Percentiles rank a stretch among this genome's conserved stretches.
Conservation (phyloP, 495 filamentous ascomycete species). For the Filosporella fistucella region DNA sequence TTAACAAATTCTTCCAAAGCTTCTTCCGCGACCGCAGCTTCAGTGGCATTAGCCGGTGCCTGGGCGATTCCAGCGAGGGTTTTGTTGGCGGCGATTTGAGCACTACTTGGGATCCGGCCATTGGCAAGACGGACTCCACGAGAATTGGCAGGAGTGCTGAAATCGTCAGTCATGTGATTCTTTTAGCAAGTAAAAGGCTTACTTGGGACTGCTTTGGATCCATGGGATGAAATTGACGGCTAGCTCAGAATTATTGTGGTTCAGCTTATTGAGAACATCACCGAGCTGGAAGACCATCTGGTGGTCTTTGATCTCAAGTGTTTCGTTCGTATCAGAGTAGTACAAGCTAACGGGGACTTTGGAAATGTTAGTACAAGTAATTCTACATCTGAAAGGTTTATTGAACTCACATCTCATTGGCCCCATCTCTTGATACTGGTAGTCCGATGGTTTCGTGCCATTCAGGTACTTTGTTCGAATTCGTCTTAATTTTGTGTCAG, state of each 20-base stretch:
- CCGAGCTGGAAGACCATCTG: constrained; percentile 60
- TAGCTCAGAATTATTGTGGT: constrained; percentile 43
- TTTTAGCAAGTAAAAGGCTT: no score
- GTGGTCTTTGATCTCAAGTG: constrained; percentile 51
- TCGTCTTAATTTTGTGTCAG: no score
- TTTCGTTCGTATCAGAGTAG: no score
- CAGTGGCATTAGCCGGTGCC: not conserved
- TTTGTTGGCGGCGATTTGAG: not conserved
- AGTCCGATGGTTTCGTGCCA: constrained; percentile 51
- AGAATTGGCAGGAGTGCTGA: not conserved
- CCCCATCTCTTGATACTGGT: constrained; percentile 70
- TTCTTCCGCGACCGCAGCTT: not conserved
- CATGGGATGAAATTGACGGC: constrained; percentile 60
- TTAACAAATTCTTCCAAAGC: not conserved
- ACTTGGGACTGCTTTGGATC: constrained; percentile 41
- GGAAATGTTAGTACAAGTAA: no score
- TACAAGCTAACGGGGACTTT: no score
- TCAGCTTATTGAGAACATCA: constrained; percentile 51
- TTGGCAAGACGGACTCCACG: not conserved
- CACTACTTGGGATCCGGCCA: not conserved
- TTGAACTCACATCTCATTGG: constrained; percentile 61
- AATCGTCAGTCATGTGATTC: no score
- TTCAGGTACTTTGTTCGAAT: constrained; percentile 58
- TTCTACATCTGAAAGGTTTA: constrained; percentile 38
- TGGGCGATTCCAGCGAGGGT: not conserved